Evolutionary conservation across 2,329 filamentous ascomycete species (phyloP), one percentile per base, ranked within the genome.

Genomic region (Curvularia eragrostidis): DNA sequence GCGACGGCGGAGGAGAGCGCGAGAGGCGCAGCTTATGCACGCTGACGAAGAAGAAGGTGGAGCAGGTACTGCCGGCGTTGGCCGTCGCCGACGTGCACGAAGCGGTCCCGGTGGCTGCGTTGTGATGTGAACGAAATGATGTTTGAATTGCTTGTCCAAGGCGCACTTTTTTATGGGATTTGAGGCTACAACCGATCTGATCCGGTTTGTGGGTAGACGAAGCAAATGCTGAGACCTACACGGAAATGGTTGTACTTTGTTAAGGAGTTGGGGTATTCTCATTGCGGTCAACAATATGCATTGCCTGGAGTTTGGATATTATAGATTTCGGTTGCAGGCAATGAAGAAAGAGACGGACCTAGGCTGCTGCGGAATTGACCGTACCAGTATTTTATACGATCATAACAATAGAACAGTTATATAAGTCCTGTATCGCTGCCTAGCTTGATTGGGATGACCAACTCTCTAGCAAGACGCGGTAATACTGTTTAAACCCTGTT

Each of bases 21-120:
- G 93, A 46, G 91, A 96, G 74, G 92, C 93, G 5, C 89, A 92
- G 72, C 83, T 89, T 72, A 82, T 91, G 65, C 91, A 95, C 77
- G 88, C 90, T 46, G 87, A 91, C 66, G 93, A 97, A 73, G 90
- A 93, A 63, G 91, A 91, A 43, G 89, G 85, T 10, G 77, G 76
- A 39, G 73, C 61, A 2, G 66, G 63, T 15, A 65, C 71, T 8
- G 74, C 75, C 48, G 69, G 76, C 48, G 69, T 75, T 26, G 79
- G 80, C 7, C 70, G 81, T 32, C 70, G 81, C 43, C 61, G 81
- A 39, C 75, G 81, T 44, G 81, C 81, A 8, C 74, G 81, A 56
- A 83, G 81, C 70, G 81, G 76, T 12, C 77, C 77, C 46, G 74
- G 80, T 26, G 79, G 80, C 23, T 83, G 81, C 63, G 61, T 70